These are phyloP conservation scores for Phytophthora crassamura DNA, from an alignment of 352 stramenopile species.

Conservation along the genomic window DNA sequence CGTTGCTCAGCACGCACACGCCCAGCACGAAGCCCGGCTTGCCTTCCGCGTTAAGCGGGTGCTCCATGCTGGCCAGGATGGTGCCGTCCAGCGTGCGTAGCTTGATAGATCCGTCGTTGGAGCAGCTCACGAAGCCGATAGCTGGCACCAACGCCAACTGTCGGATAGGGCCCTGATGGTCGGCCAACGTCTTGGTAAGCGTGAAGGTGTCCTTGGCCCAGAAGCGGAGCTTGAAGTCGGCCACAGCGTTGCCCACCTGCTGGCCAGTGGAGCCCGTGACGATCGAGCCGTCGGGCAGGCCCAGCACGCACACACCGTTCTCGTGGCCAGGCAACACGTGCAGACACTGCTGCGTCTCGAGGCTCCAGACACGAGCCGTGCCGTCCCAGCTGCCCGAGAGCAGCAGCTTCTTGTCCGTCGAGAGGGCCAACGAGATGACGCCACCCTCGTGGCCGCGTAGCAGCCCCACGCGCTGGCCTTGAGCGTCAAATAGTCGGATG, in stretches of 20 bases:
- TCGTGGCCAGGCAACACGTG: conserved; percentile 73
- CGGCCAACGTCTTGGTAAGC: conserved; percentile 61
- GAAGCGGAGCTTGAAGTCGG: conserved; percentile 83
- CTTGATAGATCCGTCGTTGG: conserved; percentile 84
- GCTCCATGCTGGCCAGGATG: conserved; percentile 70
- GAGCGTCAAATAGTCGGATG: conserved; percentile 67
- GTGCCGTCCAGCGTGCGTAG: conserved; percentile 66
- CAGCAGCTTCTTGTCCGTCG: conserved; percentile 45
- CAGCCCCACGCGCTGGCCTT: conserved; percentile 48
- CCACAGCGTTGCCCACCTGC: conserved; percentile 79
- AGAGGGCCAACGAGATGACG: conserved; percentile 75
- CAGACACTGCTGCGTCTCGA: conserved; percentile 55
- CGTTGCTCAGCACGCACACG: conserved; percentile 63
- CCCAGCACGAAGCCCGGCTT: conserved; percentile 86
- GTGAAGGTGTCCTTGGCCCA: conserved; percentile 60
- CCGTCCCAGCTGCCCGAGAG: conserved; percentile 87
- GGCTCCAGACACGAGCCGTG: conserved; percentile 77
- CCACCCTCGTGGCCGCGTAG: conserved; percentile 75
- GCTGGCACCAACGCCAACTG: conserved; percentile 70
- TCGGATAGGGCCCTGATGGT: conserved; percentile 77
- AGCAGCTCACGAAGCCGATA: conserved; percentile 86
- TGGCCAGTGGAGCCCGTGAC: conserved; percentile 81
- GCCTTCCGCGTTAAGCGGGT: conserved; percentile 83
- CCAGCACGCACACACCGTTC: conserved; percentile 86
- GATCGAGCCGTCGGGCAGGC: conserved; percentile 61